Evolutionary conservation across 2,329 filamentous ascomycete genomes (phyloP).

Genomic region (Teratosphaeria gauchensis): DNA sequence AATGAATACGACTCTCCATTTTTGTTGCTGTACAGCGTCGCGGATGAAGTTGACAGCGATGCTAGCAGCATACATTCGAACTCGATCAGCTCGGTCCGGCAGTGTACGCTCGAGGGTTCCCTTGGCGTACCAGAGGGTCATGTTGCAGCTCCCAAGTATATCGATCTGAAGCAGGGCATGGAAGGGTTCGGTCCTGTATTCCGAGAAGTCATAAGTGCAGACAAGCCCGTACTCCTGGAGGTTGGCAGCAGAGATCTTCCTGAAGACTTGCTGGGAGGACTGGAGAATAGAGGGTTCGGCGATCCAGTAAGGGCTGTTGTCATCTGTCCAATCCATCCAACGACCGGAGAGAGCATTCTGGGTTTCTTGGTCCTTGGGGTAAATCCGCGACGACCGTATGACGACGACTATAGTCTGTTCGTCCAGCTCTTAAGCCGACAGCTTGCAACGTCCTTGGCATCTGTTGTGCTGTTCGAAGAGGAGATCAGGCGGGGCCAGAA

Average conservation of each 20-base stretch:
- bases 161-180: slow-evolving; percentile 61
- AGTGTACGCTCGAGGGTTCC: slow-evolving; percentile 60
- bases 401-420: slow-evolving; percentile 72
- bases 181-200: slow-evolving; percentile 70
- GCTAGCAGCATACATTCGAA: slow-evolving; percentile 62
- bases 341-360: slow-evolving; percentile 60
- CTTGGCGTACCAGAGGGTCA: slow-evolving; percentile 60
- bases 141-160: slow-evolving; percentile 45
- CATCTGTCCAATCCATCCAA: slow-evolving; percentile 70
- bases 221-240: slow-evolving; percentile 57
- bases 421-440: slow-evolving; percentile 65
- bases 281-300: slow-evolving; percentile 62
- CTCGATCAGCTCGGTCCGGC: slow-evolving; percentile 51
- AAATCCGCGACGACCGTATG: slow-evolving; percentile 69
- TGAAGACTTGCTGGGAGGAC: slow-evolving; percentile 51
- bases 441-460: slow-evolving; percentile 69
- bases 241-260: slow-evolving; percentile 58
- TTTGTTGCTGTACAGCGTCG: slow-evolving; percentile 65
- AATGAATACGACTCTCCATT: slow-evolving; percentile 71
- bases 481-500: slow-evolving; percentile 66
- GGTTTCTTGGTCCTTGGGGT: slow-evolving; percentile 72
- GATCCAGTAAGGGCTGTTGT: slow-evolving; percentile 62
- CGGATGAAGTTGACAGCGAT: slow-evolving; percentile 62
- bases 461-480: slow-evolving; percentile 73
- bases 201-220: slow-evolving; percentile 61